Evolutionary conservation across 2,329 filamentous ascomycete genomes (phyloP).

Genomic region (Didymellaceae sp.): DNA sequence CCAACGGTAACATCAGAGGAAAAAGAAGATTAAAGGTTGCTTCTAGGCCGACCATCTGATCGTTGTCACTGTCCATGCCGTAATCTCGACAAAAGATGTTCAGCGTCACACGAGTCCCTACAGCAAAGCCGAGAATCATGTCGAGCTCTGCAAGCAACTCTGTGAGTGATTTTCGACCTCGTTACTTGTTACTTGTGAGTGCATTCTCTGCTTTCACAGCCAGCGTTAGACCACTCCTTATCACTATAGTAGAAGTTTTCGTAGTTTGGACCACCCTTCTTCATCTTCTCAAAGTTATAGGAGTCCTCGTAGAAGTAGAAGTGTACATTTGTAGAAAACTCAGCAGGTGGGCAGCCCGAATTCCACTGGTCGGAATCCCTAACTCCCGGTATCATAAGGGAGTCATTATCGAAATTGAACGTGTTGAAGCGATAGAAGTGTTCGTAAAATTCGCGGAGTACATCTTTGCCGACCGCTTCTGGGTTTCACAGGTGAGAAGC

Average conservation of each 20-base stretch:
- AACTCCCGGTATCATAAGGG: neutral
- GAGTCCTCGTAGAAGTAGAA: neutral
- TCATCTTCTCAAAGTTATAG: neutral
- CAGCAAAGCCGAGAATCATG: neutral
- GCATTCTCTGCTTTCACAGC: no score
- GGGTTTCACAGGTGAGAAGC: neutral
- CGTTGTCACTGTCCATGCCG: no score
- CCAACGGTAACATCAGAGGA: no score
- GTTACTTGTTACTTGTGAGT: no score
- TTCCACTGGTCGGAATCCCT: neutral
- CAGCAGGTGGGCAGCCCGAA: neutral
- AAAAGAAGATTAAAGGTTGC: no score
- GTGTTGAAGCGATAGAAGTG: neutral
- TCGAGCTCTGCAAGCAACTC: neutral
- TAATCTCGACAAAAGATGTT: no score
- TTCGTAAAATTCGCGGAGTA: neutral
- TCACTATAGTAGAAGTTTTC: neutral
- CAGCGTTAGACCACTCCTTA: neutral
- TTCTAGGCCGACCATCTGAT: no score
- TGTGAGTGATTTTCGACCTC: neutral
- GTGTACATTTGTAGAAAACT: neutral
- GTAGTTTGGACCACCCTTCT: no score
- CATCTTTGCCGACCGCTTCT: neutral
- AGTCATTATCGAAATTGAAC: neutral
- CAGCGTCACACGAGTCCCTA: neutral